Percentiles rank a stretch among this genome's conserved stretches.
These are phyloP conservation scores for Emmonsiellopsis sp. DNA, from an alignment of 2,329 filamentous ascomycete species.

Conservation along the genomic window DNA sequence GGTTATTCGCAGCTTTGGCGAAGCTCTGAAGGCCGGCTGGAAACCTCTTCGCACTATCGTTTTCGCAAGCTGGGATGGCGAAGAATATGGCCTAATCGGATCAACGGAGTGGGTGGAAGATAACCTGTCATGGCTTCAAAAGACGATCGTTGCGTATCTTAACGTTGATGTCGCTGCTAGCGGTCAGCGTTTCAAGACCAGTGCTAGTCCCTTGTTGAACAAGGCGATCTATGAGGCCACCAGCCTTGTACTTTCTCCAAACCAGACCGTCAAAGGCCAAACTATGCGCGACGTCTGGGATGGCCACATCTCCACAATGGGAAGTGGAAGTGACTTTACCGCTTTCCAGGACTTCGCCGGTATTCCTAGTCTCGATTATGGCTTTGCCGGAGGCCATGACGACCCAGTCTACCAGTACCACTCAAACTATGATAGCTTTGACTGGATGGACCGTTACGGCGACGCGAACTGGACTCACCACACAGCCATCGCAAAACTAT, in stretches of 20 bases:
- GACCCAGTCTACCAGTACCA: slow-evolving; percentile 65
- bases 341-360: slow-evolving; percentile 66
- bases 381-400: slow-evolving; percentile 39
- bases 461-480: slow-evolving; percentile 56
- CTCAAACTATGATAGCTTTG: slow-evolving; percentile 71
- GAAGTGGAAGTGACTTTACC: slow-evolving; percentile 64
- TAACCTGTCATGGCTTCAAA: slow-evolving; percentile 68
- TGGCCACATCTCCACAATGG: slow-evolving; percentile 54
- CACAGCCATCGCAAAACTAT: slow-evolving; percentile 54
- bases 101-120: slow-evolving; percentile 93
- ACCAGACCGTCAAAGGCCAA: slow-evolving; percentile 61
- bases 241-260: slow-evolving; percentile 56
- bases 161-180: slow-evolving; percentile 71
- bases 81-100: slow-evolving; percentile 78
- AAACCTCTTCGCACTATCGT: slow-evolving; percentile 83
- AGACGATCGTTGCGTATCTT: slow-evolving; percentile 67
- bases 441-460: slow-evolving; percentile 74
- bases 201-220: slow-evolving; percentile 67
- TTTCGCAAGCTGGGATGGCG: slow-evolving; percentile 75
- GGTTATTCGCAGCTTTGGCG: slow-evolving; percentile 63
- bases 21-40: slow-evolving; percentile 64
- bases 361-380: slow-evolving; percentile 55
- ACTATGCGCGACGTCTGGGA: slow-evolving; percentile 62
- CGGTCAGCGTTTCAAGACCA: slow-evolving; percentile 54
- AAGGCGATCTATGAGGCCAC: slow-evolving; percentile 61